Conservation (phyloP, 2,329 filamentous ascomycete species). For the Westerdykella ornata region DNA sequence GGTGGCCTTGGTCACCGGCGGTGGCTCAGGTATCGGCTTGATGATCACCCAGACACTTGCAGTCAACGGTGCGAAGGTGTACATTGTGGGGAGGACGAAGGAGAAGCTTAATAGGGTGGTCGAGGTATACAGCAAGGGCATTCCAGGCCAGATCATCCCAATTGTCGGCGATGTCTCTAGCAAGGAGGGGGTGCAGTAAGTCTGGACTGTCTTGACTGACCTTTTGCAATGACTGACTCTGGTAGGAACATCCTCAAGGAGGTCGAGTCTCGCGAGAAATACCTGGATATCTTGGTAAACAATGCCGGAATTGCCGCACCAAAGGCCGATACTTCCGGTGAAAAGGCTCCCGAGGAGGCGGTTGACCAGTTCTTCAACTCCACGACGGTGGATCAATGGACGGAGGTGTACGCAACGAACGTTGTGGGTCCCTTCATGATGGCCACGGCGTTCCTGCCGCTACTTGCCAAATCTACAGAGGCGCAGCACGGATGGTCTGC, state of each 20-base stretch:
- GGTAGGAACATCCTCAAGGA: conserved; percentile 38
- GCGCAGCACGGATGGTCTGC: conserved; percentile 39
- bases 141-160: conserved; percentile 43
- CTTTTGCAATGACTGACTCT: neutral
- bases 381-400: conserved; percentile 43
- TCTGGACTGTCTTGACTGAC: neutral
- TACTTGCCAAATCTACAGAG: conserved; percentile 41
- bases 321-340: conserved; percentile 36
- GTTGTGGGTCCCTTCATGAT: conserved; percentile 46
- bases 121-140: conserved; percentile 40
- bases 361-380: conserved; percentile 42
- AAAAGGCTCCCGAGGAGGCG: conserved; percentile 38
- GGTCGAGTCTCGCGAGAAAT: conserved; percentile 41
- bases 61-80: conserved; percentile 44
- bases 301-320: conserved; percentile 43
- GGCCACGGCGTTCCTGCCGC: conserved; percentile 42
- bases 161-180: conserved; percentile 41
- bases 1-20: conserved; percentile 41
- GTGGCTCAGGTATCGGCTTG: conserved; percentile 44
- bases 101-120: conserved; percentile 46
- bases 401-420: conserved; percentile 42
- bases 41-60: conserved; percentile 45
- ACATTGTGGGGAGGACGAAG: conserved; percentile 43
- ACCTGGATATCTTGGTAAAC: conserved; percentile 43
- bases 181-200: conserved; percentile 40